phyloP scores from a whole-genome alignment of 345 rosid species.

The Fremontodendron californicum region DNA sequence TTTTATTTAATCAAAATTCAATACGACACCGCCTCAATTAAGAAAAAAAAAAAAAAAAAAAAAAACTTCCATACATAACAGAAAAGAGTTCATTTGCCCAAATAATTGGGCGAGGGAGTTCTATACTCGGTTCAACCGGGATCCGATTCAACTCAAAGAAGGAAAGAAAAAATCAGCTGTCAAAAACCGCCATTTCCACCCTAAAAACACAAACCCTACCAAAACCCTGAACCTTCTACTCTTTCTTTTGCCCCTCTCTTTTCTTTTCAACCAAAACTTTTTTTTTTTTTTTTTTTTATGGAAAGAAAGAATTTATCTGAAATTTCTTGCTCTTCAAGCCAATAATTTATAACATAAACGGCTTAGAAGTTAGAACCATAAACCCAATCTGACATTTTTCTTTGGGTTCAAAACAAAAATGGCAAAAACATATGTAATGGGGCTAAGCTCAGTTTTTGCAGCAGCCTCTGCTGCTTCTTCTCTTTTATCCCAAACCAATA shows the following conservation, averaged over 20 bases:
- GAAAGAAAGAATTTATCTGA: slow-evolving; percentile 9
- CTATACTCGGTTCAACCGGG: neutral
- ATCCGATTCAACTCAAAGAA: neutral
- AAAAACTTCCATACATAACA: too few species aligned
- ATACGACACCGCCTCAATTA: too few species aligned
- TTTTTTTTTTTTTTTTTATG: neutral
- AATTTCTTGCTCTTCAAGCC: slow-evolving; percentile 35
- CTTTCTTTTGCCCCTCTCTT: neutral
- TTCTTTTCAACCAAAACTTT: neutral
- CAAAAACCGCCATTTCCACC: neutral
- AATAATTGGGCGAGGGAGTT: neutral
- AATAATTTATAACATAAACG: neutral
- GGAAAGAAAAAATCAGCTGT: neutral
- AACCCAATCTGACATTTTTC: neutral
- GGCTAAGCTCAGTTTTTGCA: slow-evolving; percentile 63
- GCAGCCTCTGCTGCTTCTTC: slow-evolving; percentile 51
- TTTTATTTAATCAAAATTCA: too few species aligned
- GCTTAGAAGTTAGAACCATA: neutral
- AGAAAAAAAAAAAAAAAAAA: too few species aligned
- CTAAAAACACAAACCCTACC: slow-evolving; percentile 40
- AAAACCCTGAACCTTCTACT: slow-evolving; percentile 33
- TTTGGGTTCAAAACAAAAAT: slow-evolving; percentile 22
- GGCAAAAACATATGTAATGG: slow-evolving; percentile 55
- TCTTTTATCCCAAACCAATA: slow-evolving; percentile 13
- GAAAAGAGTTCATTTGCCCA: too few species aligned